Evolutionary conservation across 2,329 filamentous ascomycete species (phyloP), one percentile per base, ranked within the genome.

Genomic region (Fonsecaea nubica): DNA sequence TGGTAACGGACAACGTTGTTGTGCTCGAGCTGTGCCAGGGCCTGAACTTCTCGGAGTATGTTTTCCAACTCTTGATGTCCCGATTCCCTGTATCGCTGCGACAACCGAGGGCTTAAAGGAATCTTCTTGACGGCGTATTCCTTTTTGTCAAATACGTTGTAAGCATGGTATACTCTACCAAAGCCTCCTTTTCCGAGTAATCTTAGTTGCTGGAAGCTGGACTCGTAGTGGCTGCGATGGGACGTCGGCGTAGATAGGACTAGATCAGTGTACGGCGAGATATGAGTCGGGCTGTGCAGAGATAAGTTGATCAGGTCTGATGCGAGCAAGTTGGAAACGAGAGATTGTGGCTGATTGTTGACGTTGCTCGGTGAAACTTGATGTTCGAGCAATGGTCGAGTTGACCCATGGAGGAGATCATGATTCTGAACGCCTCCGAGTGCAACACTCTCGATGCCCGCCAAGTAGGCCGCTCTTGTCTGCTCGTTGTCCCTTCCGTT

Each of bases 51-150:
- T 63, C 83, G 82, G 62, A 89, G 79, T 36, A 89, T 81, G 58
- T 77, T 80, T 71, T 87, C 85, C 50, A 89, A 76, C 66, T 86
- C 85, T 60, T 81, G 77, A 36, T 84, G 77, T 0, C 83, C 84
- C 25, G 81, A 80, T 60, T 82, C 77, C 55, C 83, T 80, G n/a
- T 88, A 80, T 68, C 80, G 81, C 40, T 81, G 80, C 9, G 87
- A 77, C 30, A 84, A 80, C 53, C 80, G 78, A 45, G 82, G 77
- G 57, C 83, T 85, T 6, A 90, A 78, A 0, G 84, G 81, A 7
- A 91, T 87, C 67, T 88, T 87, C 74, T 91, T 91, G 57, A 91
- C 81, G 0, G 89, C 89, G 72, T 90, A 91, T 42, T 84, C 78
- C 53, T 84, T 82, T 6, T 84, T 83, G 73, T 91, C 89, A 5